These are phyloP conservation scores for Inonotus hispidus DNA, from an alignment of 1,284 basidiomycete species.

Conservation along the genomic window DNA sequence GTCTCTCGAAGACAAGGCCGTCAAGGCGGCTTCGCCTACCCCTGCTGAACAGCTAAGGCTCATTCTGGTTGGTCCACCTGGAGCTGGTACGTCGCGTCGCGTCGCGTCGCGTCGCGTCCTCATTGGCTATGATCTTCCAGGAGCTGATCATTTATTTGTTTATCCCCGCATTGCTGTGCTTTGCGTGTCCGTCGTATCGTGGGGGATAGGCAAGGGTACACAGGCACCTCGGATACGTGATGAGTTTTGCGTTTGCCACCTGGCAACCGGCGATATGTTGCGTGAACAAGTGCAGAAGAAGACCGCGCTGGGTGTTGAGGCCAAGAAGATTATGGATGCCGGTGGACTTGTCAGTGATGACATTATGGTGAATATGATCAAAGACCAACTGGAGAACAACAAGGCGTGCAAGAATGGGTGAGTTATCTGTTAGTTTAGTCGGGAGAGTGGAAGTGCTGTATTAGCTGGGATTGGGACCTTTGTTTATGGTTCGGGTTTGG, in stretches of 20 bases:
- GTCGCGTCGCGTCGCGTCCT: constrained; percentile 24
- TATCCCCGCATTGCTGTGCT: background rate
- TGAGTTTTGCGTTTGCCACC: constrained; percentile 94
- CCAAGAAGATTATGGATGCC: constrained; percentile 97
- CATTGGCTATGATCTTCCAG: background rate
- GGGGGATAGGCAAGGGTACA: constrained; percentile 83
- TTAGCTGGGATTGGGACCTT: background rate
- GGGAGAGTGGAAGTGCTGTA: background rate
- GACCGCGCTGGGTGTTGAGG: constrained; percentile 84
- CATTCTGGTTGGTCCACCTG: constrained; percentile 93
- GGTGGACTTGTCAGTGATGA: constrained; percentile 94
- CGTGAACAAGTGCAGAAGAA: constrained; percentile 89
- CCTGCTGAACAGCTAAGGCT: constrained; percentile 82
- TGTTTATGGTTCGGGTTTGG: background rate
- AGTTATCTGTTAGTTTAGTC: constrained; percentile 29
- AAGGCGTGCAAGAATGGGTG: constrained; percentile 90
- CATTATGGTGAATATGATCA: constrained; percentile 98
- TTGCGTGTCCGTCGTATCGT: background rate
- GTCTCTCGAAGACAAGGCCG: constrained; percentile 61
- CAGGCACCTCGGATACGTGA: constrained; percentile 93
- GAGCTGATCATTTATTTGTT: background rate
- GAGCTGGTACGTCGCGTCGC: constrained; percentile 65
- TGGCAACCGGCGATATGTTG: constrained; percentile 98
- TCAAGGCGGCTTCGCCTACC: constrained; percentile 42
- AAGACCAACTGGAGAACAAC: constrained; percentile 94